A percentile compares a stretch with the other conserved stretches of the same genome.
phyloP scores from a whole-genome alignment of 192 early-diverging fungal genomes.

The Allomyces macrogynus region DNA sequence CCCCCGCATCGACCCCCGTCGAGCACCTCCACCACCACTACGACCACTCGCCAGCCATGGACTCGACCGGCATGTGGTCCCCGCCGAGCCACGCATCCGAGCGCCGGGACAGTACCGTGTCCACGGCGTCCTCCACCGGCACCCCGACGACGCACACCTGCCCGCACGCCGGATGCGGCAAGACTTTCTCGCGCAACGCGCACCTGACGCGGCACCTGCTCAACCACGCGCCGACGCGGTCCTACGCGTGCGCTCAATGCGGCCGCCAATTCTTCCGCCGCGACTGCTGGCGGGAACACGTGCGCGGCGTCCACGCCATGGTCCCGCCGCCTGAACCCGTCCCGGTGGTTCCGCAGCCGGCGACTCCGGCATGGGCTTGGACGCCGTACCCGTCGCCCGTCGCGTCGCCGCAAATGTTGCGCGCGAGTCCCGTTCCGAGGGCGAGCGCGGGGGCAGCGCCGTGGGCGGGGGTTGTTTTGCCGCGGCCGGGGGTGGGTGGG shows the following conservation, averaged over 20 bases:
- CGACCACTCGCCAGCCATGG: no score
- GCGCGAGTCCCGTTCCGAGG: no score
- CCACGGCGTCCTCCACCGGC: no score
- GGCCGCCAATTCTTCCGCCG: background rate
- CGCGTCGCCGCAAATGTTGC: background rate
- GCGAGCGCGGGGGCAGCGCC: no score
- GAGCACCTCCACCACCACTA: no score
- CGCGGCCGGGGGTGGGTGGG: no score
- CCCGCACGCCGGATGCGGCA: slow-evolving; percentile 41
- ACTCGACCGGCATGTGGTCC: no score
- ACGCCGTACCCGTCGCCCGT: background rate
- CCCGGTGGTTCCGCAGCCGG: no score
- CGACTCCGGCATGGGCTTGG: background rate
- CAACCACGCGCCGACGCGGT: slow-evolving; percentile 20
- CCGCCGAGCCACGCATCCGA: no score
- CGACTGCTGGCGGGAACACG: background rate
- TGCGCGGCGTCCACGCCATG: background rate
- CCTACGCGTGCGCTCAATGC: background rate
- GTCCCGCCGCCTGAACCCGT: background rate
- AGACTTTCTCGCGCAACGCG: slow-evolving; percentile 48
- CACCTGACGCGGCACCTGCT: slow-evolving; percentile 40
- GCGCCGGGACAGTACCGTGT: no score
- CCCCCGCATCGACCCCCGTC: no score
- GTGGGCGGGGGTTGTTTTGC: no score
- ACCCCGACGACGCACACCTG: slow-evolving; percentile 9